These are phyloP conservation scores for Biscogniauxia sp. DNA, from an alignment of 2,329 filamentous ascomycete species.

Conservation along the genomic window DNA sequence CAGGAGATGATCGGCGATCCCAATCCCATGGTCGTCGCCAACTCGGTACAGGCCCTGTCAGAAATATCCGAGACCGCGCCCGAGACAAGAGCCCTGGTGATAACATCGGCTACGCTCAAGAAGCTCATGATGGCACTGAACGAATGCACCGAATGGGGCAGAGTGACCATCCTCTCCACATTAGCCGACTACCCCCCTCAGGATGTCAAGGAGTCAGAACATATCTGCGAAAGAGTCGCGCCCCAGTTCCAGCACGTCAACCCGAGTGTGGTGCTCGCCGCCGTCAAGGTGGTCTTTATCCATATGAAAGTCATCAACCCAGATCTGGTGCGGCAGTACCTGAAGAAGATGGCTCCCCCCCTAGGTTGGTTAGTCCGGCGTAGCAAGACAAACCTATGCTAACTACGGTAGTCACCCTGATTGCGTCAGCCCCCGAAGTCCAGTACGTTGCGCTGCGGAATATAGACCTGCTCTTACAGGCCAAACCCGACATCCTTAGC, in stretches of 20 bases:
- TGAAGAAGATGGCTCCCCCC: conserved; percentile 98
- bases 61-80: conserved; percentile 90
- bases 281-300: conserved; percentile 95
- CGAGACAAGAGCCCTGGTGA: conserved; percentile 81
- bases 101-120: conserved; percentile 81
- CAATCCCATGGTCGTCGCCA: conserved; percentile 98
- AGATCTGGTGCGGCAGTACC: conserved; percentile 78
- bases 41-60: conserved; percentile 88
- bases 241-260: conserved; percentile 99
- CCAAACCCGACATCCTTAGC: conserved; percentile 92
- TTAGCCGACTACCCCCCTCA: conserved; percentile 81
- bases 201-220: conserved; percentile 95
- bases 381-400: conserved; percentile 8
- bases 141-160: conserved; percentile 97
- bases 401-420: conserved; percentile 72
- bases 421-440: conserved; percentile 93
- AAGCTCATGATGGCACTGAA: conserved; percentile 96
- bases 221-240: conserved; percentile 93
- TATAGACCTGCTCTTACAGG: conserved; percentile 92
- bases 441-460: conserved; percentile 96
- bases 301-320: conserved; percentile 85
- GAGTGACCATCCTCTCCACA: conserved; percentile 88
- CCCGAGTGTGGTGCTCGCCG: conserved; percentile 92
- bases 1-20: conserved; percentile 97
- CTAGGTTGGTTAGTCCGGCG: conserved; percentile 58